Base-by-base conservation (phyloP, 2,329 filamentous ascomycete genomes). In the Alternaria tenuissima region DNA sequence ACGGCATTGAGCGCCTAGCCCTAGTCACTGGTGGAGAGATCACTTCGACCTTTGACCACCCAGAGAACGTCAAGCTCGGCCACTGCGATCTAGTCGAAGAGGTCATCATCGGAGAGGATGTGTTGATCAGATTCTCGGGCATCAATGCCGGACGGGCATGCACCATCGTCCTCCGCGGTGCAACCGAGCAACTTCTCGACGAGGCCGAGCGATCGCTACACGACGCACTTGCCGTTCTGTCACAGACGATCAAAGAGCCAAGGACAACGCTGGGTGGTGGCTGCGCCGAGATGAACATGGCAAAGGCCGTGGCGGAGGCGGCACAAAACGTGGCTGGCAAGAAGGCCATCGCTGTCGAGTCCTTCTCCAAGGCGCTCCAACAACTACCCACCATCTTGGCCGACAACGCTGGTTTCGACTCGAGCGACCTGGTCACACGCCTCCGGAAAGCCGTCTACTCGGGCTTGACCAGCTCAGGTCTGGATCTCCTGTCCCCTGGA, bases 221-320 rank as follows among this genome's bases (percentile, higher is more conserved):
- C 81, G 95, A 99, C 80, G 95, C 95, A 48, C 86, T 99, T 59
- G 95, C 95, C 14, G 95, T 99, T 12, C 87, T 99, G 41, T 98
- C 94, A 9, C 95, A 99, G 81, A 99, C 95, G 2, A 92, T 99
- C 72, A 92, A 91, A 79, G 94, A 97, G 81, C 95, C 95, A 53
- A 89, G 92, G 78, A 96, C 94, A 42, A 98, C 95, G 0, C 88
- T 99, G 3, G 95, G 95, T 54, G 95, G 95, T 76, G 95, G 95
- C 28, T 98, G 93, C 76, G 94, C 94, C 5, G 95, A 99, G 87
- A 98, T 98, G 94, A 84, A 96, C 70, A 99, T 99, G 95, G 92
- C 94, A 66, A 97, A 97, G 85, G 95, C 95, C 7, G 95, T 99
- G 22, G 94, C 97, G 77, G 91, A 91, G 62, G 93, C 93, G 5